A percentile compares a stretch with the other conserved stretches of the same genome.
These are phyloP conservation scores for Ogataea salicorniae DNA, from an alignment of 805 yeast genomes.

Conservation along the genomic window DNA sequence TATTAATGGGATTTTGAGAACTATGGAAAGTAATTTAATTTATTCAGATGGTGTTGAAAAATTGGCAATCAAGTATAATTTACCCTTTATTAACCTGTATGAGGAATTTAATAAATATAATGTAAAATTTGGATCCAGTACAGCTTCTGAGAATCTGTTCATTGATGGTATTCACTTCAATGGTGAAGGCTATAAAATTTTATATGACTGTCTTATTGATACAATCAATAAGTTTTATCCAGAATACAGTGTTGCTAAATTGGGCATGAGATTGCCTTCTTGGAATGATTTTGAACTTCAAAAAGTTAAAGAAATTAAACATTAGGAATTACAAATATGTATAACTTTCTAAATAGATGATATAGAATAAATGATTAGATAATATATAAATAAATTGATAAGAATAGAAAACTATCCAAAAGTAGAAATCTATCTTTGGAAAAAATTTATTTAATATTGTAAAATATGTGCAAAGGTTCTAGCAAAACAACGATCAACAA, in stretches of 20 bases:
- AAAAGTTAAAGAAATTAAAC: constrained; percentile 9
- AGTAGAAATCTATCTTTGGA: too few relatives aligned
- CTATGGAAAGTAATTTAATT: constrained; percentile 35
- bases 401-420: too few relatives aligned
- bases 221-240: constrained; percentile 32
- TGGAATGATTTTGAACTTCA: constrained; percentile 15
- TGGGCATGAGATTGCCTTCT: constrained; percentile 19
- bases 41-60: constrained; percentile 48
- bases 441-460: too few relatives aligned
- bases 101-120: constrained; percentile 32
- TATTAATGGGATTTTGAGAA: constrained; percentile 34
- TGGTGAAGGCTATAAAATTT: constrained; percentile 33
- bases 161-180: constrained; percentile 44
- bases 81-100: constrained; percentile 59
- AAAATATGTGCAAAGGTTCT: too few relatives aligned
- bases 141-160: constrained; percentile 22
- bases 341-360: background rate
- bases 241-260: constrained; percentile 19
- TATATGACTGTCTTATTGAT: constrained; percentile 31
- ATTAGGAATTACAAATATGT: background rate
- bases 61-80: constrained; percentile 39
- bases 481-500: too few relatives aligned
- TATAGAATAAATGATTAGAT: background rate
- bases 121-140: constrained; percentile 9
- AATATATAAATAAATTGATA: too few relatives aligned